Evolutionary conservation across 2,329 filamentous ascomycete species (phyloP), one percentile per base, ranked within the genome.

Genomic region (Penicillium sp.): DNA sequence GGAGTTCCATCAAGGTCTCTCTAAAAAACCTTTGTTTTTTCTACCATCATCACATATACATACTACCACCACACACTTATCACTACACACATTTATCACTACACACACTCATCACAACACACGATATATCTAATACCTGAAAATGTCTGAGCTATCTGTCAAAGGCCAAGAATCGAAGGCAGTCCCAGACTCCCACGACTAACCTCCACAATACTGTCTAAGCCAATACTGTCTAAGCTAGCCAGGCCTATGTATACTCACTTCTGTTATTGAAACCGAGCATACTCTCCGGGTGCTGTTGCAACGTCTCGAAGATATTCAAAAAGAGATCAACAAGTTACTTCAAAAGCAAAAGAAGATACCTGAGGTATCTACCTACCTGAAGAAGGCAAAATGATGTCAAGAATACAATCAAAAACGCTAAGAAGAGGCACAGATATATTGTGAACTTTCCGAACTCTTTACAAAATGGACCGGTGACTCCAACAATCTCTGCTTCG

Each of bases 111-210:
- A 26, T 26, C 26, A 26, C 26, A 26, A 26, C 5, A 26, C 26
- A 26, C 3, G 26, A 26, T 26, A 3, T 26, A 26, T 26, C 26
- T 60, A 28, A 24, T 60, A 38, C 50, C 47, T 28, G 30, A 56
- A 44, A 54, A 62, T 63, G 57, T 54, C 60, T 19, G 53, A 63
- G 49, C n/a, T 49, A 63, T 53, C 13, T 59, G 22, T 54, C 54
- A 33, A 56, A 53, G 49, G 47, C 17, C 53, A 63, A 57, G 51
- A 60, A 49, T 53, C 35, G 53, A 59, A 62, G 51, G 40, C 9
- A 59, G 53, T 59, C 49, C 50, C 40, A 15, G 38, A 47, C 55
- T 58, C 38, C 28, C 53, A 51, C 56, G 47, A 59, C 53, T 51
- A 9, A 49, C 54, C 57, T 63, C 53, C 57, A 22, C 53, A 5